Base-by-base conservation (phyloP, 352 stramenopile genomes). In the Phytophthora parvispora region DNA sequence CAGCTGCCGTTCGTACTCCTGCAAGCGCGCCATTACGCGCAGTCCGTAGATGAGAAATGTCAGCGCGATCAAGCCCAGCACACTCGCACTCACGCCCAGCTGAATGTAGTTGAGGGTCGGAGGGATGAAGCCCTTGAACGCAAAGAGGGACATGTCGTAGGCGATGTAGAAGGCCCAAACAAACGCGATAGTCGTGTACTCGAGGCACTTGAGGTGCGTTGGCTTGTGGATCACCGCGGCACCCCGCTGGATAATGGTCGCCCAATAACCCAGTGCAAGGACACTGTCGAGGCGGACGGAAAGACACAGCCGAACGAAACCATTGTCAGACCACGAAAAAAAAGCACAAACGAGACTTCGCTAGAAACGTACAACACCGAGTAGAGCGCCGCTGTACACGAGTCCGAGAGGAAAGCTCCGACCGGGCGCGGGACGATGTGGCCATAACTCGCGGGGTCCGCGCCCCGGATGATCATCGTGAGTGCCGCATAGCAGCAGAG, bases 341-440 rank as follows among this genome's bases (percentile, higher is more conserved):
- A 24, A 4, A 36, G 3, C 22, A 28, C 7, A 9, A 22, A 18
- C 12, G 20, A 51, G 34, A 42, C 27, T 25, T 50, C 28, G n/a
- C n/a, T n/a, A 27, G 27, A 2, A 16, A 80, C 78, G 50, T 72
- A 86, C 78, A 83, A 89, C 54, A 91, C 77, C 1, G 82, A 83
- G 72, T 81, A 88, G 22, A 91, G 62, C 49, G 82, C 72, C 4
- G 82, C 82, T 4, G 84, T 92, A 43, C 84, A 92, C 38, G 83
- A 80, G 63, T 92, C 74, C 6, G 77, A 67, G 52, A 91, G 64
- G 43, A 90, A 89, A 4, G 76, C 72, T 10, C 56, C 52, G 25
- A 91, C 31, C 1, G 79, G 69, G 0, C 75, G 69, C 4, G 84
- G 82, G 2, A 84, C 55, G 34, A 81, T 78, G 54, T 87, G 72